Evolutionary conservation across 768 basidiomycete genomes (phyloP).

Genomic region (Suillus spraguei): DNA sequence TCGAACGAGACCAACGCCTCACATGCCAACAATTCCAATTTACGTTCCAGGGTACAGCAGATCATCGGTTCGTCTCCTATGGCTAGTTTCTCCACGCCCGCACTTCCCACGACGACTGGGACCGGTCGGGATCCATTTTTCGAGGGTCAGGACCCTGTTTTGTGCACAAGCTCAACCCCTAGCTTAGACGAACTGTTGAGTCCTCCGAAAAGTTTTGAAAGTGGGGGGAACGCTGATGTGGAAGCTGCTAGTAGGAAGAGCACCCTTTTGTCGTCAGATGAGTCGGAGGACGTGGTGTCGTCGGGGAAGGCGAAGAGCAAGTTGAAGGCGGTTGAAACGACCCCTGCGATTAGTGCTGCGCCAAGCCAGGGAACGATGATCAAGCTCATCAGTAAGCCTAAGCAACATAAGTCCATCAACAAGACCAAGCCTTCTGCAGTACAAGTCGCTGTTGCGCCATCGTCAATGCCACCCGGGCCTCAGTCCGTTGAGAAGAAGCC

Average conservation of each 20-base stretch:
- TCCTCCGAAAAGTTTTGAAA: constrained; percentile 19
- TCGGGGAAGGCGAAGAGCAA: constrained; percentile 2
- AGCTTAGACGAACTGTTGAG: constrained; percentile 20
- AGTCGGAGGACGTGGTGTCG: constrained; percentile 7
- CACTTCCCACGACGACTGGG: constrained; percentile 10
- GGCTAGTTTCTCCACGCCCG: constrained; percentile 25
- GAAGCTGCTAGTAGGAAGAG: constrained; percentile 16
- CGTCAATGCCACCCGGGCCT: constrained; percentile 3
- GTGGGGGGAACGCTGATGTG: constrained; percentile 16
- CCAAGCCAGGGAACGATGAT: not conserved
- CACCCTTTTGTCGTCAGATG: constrained; percentile 11
- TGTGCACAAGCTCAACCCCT: constrained; percentile 16
- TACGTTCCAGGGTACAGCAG: constrained; percentile 6
- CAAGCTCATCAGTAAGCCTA: constrained; percentile 4
- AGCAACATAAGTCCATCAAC: constrained; percentile 1
- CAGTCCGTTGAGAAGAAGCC: constrained; percentile 8
- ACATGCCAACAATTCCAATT: not conserved
- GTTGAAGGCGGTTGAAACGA: constrained; percentile 1
- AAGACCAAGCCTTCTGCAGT: constrained; percentile 5
- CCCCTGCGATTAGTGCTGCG: constrained; percentile 8
- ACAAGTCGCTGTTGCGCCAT: not conserved
- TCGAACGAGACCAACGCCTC: not conserved
- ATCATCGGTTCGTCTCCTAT: constrained; percentile 19
- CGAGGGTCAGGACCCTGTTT: constrained; percentile 15
- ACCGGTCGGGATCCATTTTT: constrained; percentile 2